These are phyloP conservation scores for Bassia scoparia DNA, from an alignment of 148 eudicot genomes.

Conservation along the genomic window DNA sequence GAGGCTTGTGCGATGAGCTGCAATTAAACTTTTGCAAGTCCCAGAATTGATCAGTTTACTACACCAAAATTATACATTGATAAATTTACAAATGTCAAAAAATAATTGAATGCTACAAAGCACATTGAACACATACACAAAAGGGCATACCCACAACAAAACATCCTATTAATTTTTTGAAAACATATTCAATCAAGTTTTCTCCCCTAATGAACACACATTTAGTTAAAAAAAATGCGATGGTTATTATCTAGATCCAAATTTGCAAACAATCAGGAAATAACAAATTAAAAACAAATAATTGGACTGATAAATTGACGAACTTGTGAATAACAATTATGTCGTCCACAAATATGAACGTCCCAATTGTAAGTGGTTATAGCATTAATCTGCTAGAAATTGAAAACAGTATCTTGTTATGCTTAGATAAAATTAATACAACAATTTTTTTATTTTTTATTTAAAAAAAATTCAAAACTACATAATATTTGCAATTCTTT, in stretches of 20 bases:
- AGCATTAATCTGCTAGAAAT: neutral
- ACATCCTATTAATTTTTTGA: too few relatives aligned
- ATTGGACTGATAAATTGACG: neutral
- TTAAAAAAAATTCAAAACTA: too few relatives aligned
- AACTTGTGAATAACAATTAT: neutral
- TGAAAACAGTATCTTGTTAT: neutral
- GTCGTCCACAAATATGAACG: neutral
- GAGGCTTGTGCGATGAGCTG: conserved; percentile 92
- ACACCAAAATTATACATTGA: conserved; percentile 18
- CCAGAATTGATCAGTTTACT: conserved; percentile 92
- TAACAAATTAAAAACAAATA: neutral
- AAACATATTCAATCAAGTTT: neutral
- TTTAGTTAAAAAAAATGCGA: too few relatives aligned
- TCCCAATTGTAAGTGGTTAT: neutral
- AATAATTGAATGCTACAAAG: neutral
- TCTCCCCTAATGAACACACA: neutral
- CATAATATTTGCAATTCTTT: conserved; percentile 80
- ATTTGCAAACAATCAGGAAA: neutral
- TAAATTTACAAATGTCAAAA: neutral
- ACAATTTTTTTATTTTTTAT: neutral
- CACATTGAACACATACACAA: too few relatives aligned
- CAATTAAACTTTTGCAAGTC: conserved; percentile 69
- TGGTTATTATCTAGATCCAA: neutral
- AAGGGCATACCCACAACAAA: too few relatives aligned
- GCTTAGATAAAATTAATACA: neutral